Percentiles rank a stretch among this genome's conserved stretches.
phyloP scores from a whole-genome alignment of 768 basidiomycete genomes.

The Termitomyces sp. region DNA sequence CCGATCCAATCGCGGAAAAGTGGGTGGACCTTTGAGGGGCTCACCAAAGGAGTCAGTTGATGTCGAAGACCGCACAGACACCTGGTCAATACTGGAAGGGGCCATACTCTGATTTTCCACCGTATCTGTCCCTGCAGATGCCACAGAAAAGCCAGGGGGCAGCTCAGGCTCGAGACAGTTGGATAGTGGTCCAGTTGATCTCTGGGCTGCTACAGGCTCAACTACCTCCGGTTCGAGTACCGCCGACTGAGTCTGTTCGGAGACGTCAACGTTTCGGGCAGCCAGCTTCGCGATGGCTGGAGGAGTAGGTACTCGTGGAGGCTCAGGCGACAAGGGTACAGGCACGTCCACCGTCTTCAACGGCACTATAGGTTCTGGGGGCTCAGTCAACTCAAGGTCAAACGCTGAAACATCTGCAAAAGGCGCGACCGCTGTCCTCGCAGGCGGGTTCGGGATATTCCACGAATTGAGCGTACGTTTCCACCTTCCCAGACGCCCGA shows the following conservation, averaged over 20 bases:
- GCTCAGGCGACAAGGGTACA: conserved; percentile 7
- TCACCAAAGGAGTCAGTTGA: conserved; percentile 50
- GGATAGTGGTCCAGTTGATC: not conserved
- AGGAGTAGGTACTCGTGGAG: conserved; percentile 4
- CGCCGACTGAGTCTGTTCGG: not conserved
- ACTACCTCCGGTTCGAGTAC: not conserved
- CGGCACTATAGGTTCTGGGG: conserved; percentile 42
- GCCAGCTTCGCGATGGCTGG: not conserved
- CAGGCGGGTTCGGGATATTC: conserved; percentile 11
- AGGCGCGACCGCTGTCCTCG: conserved; percentile 23
- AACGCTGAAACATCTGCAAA: conserved; percentile 60
- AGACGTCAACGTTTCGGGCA: not conserved
- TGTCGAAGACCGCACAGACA: conserved; percentile 33
- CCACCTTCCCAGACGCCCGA: conserved; percentile 80
- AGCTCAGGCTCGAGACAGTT: not conserved
- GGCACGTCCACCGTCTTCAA: conserved; percentile 1
- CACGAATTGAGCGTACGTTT: conserved; percentile 65
- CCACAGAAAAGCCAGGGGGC: conserved; percentile 1
- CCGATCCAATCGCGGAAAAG: conserved; percentile 29
- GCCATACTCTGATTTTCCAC: not conserved
- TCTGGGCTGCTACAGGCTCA: not conserved
- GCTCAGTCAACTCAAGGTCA: conserved; percentile 58
- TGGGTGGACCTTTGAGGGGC: conserved; percentile 31
- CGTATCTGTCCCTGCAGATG: not conserved
- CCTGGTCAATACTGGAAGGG: conserved; percentile 13